Percentiles rank a stretch among this genome's conserved stretches.
Evolutionary conservation across 345 rosid genomes (phyloP).

Genomic region (Aethionema arabicum): DNA sequence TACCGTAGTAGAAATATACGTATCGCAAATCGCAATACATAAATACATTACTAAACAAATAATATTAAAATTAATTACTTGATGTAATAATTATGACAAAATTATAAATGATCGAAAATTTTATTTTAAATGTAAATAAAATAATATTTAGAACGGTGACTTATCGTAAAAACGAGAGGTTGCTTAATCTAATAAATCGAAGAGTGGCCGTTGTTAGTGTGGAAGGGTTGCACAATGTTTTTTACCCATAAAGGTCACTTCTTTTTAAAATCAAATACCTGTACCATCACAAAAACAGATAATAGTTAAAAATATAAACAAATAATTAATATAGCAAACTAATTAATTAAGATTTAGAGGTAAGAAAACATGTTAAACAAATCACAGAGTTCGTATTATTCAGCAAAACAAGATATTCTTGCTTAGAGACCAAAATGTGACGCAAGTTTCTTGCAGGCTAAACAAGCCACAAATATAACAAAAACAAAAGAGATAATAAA

Average conservation of each 20-base stretch:
- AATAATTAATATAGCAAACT: too few relatives aligned
- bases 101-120: too few relatives aligned
- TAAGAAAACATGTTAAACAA: conserved; percentile 21
- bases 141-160: conserved; percentile 16
- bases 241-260: too few relatives aligned
- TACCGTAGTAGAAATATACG: too few relatives aligned
- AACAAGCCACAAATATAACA: background rate
- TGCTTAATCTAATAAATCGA: conserved; percentile 4
- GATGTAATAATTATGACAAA: too few relatives aligned
- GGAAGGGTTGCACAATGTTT: conserved; percentile 24
- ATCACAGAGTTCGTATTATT: conserved; percentile 36
- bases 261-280: too few relatives aligned
- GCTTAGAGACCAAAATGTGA: conserved; percentile 15
- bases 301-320: too few relatives aligned
- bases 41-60: too few relatives aligned
- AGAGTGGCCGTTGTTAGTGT: conserved; percentile 19
- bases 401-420: conserved; percentile 25
- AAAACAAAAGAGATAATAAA: conserved; percentile 13
- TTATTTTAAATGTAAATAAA: background rate
- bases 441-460: conserved; percentile 9
- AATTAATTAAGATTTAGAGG: too few relatives aligned
- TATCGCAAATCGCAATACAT: too few relatives aligned
- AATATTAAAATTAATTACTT: too few relatives aligned
- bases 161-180: conserved; percentile 31
- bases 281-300: too few relatives aligned